Evolutionary conservation across 2,329 filamentous ascomycete genomes (phyloP), one percentile per base, ranked within the genome.

Genomic region (Lomentospora prolificans): DNA sequence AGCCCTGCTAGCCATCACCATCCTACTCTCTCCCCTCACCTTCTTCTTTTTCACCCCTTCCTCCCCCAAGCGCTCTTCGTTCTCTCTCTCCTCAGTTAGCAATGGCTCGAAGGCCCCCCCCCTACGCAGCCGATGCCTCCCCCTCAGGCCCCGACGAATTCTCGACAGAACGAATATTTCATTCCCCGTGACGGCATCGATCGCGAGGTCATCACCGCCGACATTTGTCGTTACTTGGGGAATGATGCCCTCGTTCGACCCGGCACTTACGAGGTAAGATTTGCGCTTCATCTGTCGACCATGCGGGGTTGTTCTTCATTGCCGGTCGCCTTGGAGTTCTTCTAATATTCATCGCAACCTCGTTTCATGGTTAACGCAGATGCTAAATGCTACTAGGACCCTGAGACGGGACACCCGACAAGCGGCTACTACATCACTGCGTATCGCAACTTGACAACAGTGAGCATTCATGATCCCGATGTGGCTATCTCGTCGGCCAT

Each of bases 191-290:
- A 90, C 70, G 87, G 87, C 67, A 91, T 91, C 70, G 86, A 88
- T 69, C 84, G 87, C 64, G 87, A 91, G 70, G 87, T 91, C 64
- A 90, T 91, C 71, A 89, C 88, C 60, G 85, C 86, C 67, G 87
- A 91, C 69, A 89, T 91, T 62, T 90, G 87, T 75, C 86, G 87
- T 67, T 91, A 90, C 69, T 79, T 91, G 63, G 87, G 87, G 65
- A 89, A 89, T 69, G 87, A 91, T 75, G 87, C 87, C 62, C 79
- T 89, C 64, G 87, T 89, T 66, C 84, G 85, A 66, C 87, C 86
- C 58, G 85, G 85, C 64, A 82, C 80, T 63, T 86, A 87, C 70
- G 82, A 87, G 79, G 86, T 89, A 79, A 63, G 76, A 33, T 12
- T 68, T 63, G 62, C 61, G 64, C 63, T 53, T 48, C 22, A 4